Conservation (phyloP, 2,329 filamentous ascomycete species). For the Pseudocercospora crystallina region DNA sequence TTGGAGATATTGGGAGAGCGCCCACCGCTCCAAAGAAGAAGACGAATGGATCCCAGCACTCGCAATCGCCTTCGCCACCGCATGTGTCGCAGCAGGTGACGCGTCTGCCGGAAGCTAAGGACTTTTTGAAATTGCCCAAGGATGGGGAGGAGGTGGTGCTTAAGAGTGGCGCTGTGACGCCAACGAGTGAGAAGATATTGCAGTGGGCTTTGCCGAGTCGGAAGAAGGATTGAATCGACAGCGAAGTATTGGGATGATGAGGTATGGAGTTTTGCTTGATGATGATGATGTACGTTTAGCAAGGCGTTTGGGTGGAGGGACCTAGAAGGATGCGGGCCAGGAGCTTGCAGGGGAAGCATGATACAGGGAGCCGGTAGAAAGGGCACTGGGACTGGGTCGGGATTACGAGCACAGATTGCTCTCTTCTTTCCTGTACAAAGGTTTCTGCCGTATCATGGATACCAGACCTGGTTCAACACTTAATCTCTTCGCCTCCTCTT, state of each 20-base stretch:
- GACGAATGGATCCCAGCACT: neutral
- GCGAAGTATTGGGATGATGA: neutral
- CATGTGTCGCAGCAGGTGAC: too few species aligned
- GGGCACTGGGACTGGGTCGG: neutral
- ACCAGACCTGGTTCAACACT: neutral
- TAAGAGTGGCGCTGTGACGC: conserved; percentile 18
- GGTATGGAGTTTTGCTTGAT: neutral
- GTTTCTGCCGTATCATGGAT: too few species aligned
- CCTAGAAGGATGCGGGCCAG: too few species aligned
- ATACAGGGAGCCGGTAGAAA: too few species aligned
- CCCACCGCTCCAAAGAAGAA: conserved; percentile 3
- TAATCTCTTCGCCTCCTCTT: conserved; percentile 37
- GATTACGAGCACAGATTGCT: too few species aligned
- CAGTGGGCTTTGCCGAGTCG: conserved; percentile 17
- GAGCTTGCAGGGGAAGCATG: too few species aligned
- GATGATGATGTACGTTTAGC: conserved; percentile 7
- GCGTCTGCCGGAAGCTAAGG: neutral
- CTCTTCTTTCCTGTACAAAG: too few species aligned
- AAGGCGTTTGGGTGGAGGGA: conserved; percentile 5
- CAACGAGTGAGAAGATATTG: conserved; percentile 25
- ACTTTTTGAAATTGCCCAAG: conserved; percentile 3
- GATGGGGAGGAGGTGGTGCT: conserved; percentile 11
- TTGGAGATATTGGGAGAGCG: neutral
- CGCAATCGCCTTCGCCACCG: neutral
- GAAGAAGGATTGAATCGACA: neutral